Base-by-base conservation (phyloP, 257 asterid genomes). In the Solanum sejunctum region DNA sequence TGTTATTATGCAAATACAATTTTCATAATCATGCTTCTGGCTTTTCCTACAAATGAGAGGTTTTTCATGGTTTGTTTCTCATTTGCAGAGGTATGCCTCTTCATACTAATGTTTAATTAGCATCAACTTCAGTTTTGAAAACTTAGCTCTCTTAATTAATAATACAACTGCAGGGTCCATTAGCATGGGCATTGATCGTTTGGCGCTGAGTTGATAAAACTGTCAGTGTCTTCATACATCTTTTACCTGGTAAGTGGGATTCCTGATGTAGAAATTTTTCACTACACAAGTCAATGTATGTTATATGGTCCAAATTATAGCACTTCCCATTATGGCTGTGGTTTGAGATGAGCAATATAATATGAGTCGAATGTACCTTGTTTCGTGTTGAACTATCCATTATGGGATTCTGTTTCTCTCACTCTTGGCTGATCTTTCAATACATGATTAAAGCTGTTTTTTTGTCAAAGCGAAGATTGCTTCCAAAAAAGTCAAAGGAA, bases 61-160 rank as follows among this genome's bases (percentile, higher is more conserved):
- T 91, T 96, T 78, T 96, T 96, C 93, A 93, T 96, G 99, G 96
- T 94, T 89, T 96, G 98, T 93, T 95, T 96, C 92, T 92, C 98
- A 11, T 96, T 96, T 84, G 98, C 98, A 54, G 98, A 96, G 99
- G 99, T 96, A 86, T 85, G 83, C 85, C 63, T 69, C 51, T 16
- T 69, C 41, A 32, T 36, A 32, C n/a, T 6, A 54, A 54, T 6
- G 18, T 54, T 54, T 54, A 54, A 13, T 54, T 49, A 2, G 3
- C 47, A 43, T 8, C 47, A 11, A 36, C 6, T 12, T 49, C 54
- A 49, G 15, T 49, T 64, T 55, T 77, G 2, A 85, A 49, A 21
- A 23, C 21, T 52, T 57, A 77, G 82, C 41, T 45, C 51, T 1
- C 63, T 20, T 84, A 64, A 85, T 58, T 18, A 83, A 85, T 63